Base-by-base conservation (phyloP, 23 red algal species). In the Rhodosorus marinus region DNA sequence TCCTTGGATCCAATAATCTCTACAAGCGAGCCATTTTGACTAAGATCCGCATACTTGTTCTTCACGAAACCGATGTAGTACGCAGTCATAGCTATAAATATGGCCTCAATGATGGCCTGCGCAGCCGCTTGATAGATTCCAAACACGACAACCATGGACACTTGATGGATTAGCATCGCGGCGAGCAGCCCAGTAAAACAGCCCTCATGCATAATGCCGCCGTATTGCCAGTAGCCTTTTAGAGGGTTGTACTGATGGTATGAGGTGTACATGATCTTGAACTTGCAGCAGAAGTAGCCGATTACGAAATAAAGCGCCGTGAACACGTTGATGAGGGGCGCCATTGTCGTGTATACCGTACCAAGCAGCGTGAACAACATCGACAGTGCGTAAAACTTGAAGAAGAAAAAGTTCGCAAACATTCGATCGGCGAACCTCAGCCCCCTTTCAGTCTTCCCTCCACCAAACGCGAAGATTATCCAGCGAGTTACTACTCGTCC, bases 61-160 rank as follows among this genome's bases (percentile, higher is more conserved):
- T n/a, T n/a, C n/a, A n/a, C n/a, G n/a, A n/a, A n/a, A n/a, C n/a
- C n/a, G n/a, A n/a, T n/a, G n/a, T n/a, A n/a, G n/a, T n/a, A n/a
- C n/a, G n/a, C n/a, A n/a, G n/a, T n/a, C n/a, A n/a, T n/a, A n/a
- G n/a, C 1, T n/a, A 72, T 33, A 4, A 62, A 70, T 8, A 57
- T 22, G 6, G 22, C 57, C 27, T 66, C 50, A 2, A 82, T 38
- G 19, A 71, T 72, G 19, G 65, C 76, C 42, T 70, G 76, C 0
- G 47, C 11, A 4, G 62, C 41, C 8, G 64, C 64, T 8, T 40
- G 24, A 31, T 70, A 64, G 8, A 82, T 33, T 8, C 45, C 33
- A 35, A 82, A 82, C 35, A 82, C 51, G 5, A 51, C 63, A 28
- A 70, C 65, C 63, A 82, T 70, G 4, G 61, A 57, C 23, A 82